Evolutionary conservation across 805 yeast genomes (phyloP).

Genomic region (Barnettozyma siamensis): DNA sequence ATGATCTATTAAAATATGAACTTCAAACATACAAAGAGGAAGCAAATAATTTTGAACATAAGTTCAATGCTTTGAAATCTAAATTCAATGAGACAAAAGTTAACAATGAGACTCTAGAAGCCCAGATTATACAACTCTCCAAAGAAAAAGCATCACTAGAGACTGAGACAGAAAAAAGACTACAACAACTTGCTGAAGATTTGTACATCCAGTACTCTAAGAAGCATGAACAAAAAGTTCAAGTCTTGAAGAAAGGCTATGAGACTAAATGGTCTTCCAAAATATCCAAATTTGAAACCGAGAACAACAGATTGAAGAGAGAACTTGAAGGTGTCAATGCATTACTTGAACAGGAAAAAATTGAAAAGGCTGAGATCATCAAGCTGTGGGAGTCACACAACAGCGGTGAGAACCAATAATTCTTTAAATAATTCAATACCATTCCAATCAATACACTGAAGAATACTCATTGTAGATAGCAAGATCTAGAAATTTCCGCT

Average conservation of each 20-base stretch:
- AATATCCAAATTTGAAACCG: slow-evolving; percentile 35
- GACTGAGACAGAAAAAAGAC: slow-evolving; percentile 44
- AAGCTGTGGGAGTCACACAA: slow-evolving; percentile 39
- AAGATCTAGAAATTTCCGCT: too few species aligned
- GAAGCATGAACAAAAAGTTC: slow-evolving; percentile 70
- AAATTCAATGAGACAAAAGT: slow-evolving; percentile 18
- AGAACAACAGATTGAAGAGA: slow-evolving; percentile 40
- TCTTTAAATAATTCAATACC: background rate
- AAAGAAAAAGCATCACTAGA: slow-evolving; percentile 36
- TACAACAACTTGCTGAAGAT: slow-evolving; percentile 62
- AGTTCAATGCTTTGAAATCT: slow-evolving; percentile 17
- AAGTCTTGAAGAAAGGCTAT: slow-evolving; percentile 51
- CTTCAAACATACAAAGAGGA: slow-evolving; percentile 21
- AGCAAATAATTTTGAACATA: slow-evolving; percentile 21
- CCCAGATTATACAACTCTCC: slow-evolving; percentile 26
- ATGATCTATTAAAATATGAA: slow-evolving; percentile 23
- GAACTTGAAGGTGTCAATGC: slow-evolving; percentile 48
- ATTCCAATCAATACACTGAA: too few species aligned
- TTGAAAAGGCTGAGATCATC: slow-evolving; percentile 54
- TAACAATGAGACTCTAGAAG: slow-evolving; percentile 19
- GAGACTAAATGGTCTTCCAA: slow-evolving; percentile 47
- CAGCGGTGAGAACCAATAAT: slow-evolving; percentile 1
- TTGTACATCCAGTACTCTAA: slow-evolving; percentile 68
- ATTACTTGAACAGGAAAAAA: slow-evolving; percentile 43
- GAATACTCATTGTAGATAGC: too few species aligned